Evolutionary conservation across 2,329 filamentous ascomycete species (phyloP), one percentile per base, ranked within the genome.

Genomic region (Coleophoma cylindrospora): DNA sequence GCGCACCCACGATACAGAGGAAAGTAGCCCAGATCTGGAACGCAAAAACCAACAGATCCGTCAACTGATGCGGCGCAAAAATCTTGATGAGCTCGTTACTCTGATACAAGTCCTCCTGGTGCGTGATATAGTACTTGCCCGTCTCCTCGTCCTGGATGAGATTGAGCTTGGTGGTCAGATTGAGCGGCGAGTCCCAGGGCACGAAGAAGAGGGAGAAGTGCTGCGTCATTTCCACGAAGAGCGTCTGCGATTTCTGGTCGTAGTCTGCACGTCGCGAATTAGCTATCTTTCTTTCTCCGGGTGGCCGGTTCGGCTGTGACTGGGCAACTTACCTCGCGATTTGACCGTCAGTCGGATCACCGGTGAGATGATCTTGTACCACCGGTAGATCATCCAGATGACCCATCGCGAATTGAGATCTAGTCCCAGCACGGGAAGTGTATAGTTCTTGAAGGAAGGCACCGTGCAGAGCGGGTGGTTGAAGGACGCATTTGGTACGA

Each of bases 311-410:
- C 13, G n/a, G 34, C 32, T 11, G 34, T 2, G 40, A 8, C 33
- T n/a, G 40, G 17, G 19, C 12, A 32, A 34, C 19, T 19, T 19
- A 80, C 78, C 73, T 40, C 68, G 67, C 3, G 76, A 79, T 54
- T 89, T 79, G 15, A 96, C 74, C 1, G 77, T 70, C 12, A 92
- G 69, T 40, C 84, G 75, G 56, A 94, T 87, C 15, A 74, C 72
- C 0, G 91, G 91, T 54, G 84, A 89, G 63, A 95, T 74, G 56
- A 92, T 86, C 62, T 90, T 89, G 68, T 95, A 92, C 87, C 87
- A 91, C 38, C 83, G 80, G 63, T 89, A 95, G 50, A 95, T 84
- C 58, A 77, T 75, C 44, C 79, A 70, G 15, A 95, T 75, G 6
- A 88, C 64, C 69, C 76, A 81, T 40, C 88, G 76, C 10, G 87